Conservation (phyloP, 2,329 filamentous ascomycete species). For the Pseudocercospora fijiensis region DNA sequence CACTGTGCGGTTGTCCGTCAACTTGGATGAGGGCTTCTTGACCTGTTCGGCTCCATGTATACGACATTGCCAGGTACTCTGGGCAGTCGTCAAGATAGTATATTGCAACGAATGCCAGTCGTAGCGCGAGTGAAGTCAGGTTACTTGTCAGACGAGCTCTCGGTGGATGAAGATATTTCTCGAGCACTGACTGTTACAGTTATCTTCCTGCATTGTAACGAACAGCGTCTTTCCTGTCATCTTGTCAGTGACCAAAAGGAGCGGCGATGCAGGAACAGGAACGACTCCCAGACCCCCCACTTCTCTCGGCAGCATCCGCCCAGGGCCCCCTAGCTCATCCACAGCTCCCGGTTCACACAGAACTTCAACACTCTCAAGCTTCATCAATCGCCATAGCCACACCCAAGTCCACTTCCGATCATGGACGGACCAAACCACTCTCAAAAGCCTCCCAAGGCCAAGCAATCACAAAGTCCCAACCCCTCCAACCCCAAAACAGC, state of each 20-base stretch:
- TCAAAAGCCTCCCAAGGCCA: conserved; percentile 23
- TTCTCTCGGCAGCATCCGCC: not conserved
- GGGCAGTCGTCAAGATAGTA: not conserved
- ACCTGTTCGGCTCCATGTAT: not conserved
- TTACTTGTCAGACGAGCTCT: no score
- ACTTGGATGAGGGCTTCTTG: no score
- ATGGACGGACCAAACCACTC: conserved; percentile 34
- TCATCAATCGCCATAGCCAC: not conserved
- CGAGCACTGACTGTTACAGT: no score
- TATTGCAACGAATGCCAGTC: no score
- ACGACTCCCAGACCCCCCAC: not conserved
- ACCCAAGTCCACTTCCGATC: not conserved
- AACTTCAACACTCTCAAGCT: not conserved
- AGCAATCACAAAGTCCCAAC: conserved; percentile 4
- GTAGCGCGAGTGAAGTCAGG: no score
- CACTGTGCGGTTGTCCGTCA: no score
- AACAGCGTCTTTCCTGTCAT: no score
- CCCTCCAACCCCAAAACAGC: conserved; percentile 35
- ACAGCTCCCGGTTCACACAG: not conserved
- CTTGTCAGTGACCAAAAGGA: no score
- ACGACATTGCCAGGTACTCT: not conserved
- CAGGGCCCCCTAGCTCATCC: not conserved
- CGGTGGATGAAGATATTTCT: no score
- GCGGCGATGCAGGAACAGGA: no score
- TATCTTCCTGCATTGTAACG: no score